Conservation (phyloP, 108 stramenopile species). For the Cyclostephanos tholiformis region DNA sequence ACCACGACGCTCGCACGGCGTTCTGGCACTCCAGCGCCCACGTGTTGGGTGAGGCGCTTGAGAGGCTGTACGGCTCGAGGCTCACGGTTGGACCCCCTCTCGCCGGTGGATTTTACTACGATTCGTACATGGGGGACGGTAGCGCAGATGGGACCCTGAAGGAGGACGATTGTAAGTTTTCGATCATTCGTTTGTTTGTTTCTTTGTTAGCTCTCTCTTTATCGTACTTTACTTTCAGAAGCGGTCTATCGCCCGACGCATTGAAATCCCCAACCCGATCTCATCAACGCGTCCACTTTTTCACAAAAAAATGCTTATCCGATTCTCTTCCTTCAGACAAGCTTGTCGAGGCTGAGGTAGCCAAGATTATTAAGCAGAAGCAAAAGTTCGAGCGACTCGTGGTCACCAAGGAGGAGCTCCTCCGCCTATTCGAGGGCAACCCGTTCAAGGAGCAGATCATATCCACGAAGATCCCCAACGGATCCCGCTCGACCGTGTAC, state of each 20-base stretch:
- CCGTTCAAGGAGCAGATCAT: constrained; percentile 97
- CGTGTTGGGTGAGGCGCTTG: constrained; percentile 96
- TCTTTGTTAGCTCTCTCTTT: not conserved
- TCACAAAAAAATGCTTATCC: not conserved
- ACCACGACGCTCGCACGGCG: constrained; percentile 90
- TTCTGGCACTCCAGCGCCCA: constrained; percentile 99
- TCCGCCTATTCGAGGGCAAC: constrained; percentile 96
- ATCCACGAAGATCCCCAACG: constrained; percentile 94
- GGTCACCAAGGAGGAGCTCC: constrained; percentile 96
- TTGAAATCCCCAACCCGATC: no score
- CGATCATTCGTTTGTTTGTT: not conserved
- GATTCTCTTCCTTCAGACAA: constrained; percentile 44
- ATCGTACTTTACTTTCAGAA: no score
- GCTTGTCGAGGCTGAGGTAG: constrained; percentile 80
- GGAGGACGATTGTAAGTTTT: constrained; percentile 91
- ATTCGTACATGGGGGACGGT: constrained; percentile 95
- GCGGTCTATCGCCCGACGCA: no score
- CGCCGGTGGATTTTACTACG: constrained; percentile 97
- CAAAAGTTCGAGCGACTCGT: constrained; percentile 98
- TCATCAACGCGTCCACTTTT: not conserved
- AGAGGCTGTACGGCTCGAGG: constrained; percentile 91
- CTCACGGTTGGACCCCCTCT: constrained; percentile 98
- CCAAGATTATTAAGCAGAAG: constrained; percentile 91
- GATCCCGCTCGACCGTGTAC: constrained; percentile 96
- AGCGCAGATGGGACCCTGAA: constrained; percentile 61